A percentile compares a stretch with the other conserved stretches of the same genome.
These are phyloP conservation scores for Leccinum subtestaceum DNA, from an alignment of 768 basidiomycete species.

Conservation along the genomic window DNA sequence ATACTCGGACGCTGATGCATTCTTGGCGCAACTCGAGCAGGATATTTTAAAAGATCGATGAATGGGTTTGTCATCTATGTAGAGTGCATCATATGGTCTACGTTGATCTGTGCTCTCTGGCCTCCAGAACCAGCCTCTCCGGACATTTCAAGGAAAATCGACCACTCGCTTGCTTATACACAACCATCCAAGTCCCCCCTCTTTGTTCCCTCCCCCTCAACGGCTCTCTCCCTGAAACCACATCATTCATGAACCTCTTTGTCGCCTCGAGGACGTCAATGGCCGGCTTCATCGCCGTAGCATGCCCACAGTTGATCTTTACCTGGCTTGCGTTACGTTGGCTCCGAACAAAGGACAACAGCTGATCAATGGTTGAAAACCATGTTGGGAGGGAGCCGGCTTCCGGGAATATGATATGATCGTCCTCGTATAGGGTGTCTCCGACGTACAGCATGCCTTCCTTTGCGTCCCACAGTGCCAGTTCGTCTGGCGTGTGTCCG, in stretches of 20 bases:
- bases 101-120: conserved; percentile 19
- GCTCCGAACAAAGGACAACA: conserved; percentile 41
- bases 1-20: conserved; percentile 49
- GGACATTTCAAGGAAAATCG: conserved; percentile 50
- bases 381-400: conserved; percentile 53
- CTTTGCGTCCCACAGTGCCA: conserved; percentile 49
- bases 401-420: conserved; percentile 52
- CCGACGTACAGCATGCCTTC: conserved; percentile 58
- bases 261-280: conserved; percentile 42
- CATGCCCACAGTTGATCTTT: conserved; percentile 50
- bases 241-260: conserved; percentile 46
- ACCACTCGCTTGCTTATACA: conserved; percentile 41
- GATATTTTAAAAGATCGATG: conserved; percentile 45
- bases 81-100: neutral
- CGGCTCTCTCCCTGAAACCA: conserved; percentile 41
- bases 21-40: conserved; percentile 62
- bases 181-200: conserved; percentile 40
- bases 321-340: conserved; percentile 28
- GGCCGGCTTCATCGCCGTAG: conserved; percentile 44
- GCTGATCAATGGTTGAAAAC: conserved; percentile 42
- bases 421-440: conserved; percentile 54
- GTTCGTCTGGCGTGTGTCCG: conserved; percentile 57
- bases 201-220: conserved; percentile 32
- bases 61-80: neutral
- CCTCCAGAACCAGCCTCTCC: conserved; percentile 44